Percentiles rank a stretch among this genome's conserved stretches.
Conservation (phyloP, 2,329 filamentous ascomycete species). For the Aspergillus cejpii region DNA sequence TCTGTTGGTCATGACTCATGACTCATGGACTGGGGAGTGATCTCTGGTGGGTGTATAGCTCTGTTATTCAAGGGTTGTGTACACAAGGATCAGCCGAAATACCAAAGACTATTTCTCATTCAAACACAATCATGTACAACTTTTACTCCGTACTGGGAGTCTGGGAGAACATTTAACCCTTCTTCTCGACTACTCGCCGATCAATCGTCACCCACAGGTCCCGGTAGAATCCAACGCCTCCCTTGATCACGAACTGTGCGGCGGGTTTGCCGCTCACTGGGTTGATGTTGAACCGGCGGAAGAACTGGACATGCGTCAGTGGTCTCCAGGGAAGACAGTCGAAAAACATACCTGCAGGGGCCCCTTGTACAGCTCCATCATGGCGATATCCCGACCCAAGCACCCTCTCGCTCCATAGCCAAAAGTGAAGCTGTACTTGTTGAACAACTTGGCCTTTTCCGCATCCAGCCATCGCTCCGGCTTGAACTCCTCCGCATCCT, state of each 20-base stretch:
- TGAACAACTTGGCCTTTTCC: conserved; percentile 38
- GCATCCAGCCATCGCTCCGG: conserved; percentile 40
- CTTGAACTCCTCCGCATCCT: conserved; percentile 36
- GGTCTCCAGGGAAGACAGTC: background rate
- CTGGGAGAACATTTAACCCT: background rate
- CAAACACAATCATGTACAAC: too few species aligned
- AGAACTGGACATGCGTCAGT: conserved; percentile 20
- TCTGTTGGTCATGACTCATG: too few species aligned
- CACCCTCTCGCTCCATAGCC: conserved; percentile 47
- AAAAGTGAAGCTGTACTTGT: conserved; percentile 47
- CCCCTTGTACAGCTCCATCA: conserved; percentile 49
- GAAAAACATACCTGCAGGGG: conserved; percentile 25
- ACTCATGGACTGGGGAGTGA: too few species aligned
- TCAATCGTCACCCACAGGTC: conserved; percentile 30
- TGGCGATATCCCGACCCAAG: conserved; percentile 46
- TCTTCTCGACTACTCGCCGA: background rate
- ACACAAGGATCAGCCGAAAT: background rate
- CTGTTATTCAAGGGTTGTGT: background rate
- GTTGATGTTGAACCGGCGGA: conserved; percentile 24
- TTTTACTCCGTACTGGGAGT: too few species aligned
- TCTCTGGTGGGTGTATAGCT: too few species aligned
- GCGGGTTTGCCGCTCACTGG: conserved; percentile 22
- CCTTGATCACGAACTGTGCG: conserved; percentile 27
- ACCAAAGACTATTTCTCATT: background rate
- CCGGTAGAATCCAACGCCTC: conserved; percentile 31